Base-by-base conservation (phyloP, 2,329 filamentous ascomycete species). In the Calycina herbarum region DNA sequence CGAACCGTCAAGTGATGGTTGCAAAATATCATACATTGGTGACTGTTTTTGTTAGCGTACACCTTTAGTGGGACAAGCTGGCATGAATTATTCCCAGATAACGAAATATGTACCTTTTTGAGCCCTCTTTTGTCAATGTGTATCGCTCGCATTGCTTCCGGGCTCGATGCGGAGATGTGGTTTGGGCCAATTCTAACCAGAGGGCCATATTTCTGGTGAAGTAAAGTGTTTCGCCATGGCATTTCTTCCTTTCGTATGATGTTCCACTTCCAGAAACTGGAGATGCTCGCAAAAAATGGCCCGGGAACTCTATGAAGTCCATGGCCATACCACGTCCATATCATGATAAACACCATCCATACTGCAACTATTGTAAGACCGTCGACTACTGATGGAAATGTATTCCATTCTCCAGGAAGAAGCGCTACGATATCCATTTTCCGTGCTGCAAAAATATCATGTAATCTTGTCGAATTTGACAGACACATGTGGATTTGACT, bases 101-200 rank as follows among this genome's bases (percentile, higher is more conserved):
- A 20, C 3, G 13, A 54, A 3, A 3, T 20, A 56, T n/a, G 11
- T 56, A 61, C 10, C 67, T 72, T 64, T 64, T 56, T 63, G 31
- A 79, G 79, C 29, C 75, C 76, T 15, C 75, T 77, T 0, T 77
- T 75, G 4, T 76, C 72, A n/a, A 77, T 76, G 62, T 89, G 89
- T 48, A 88, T 88, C 76, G 87, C 83, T 72, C 85, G 87, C 62
- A 87, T 76, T 0, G 83, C 86, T 7, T 79, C 77, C 7, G 79
- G 77, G 1, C 85, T 86, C 0, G 84, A 81, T 65, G 88, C 87
- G 0, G 84, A 83, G 7, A 86, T 82, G 75, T 88, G 85, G 66
- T 82, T 80, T 0, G 85, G 86, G 0, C 79, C 81, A 48, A 88
- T 73, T 7, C 86, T 82, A 42, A 88, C 84, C 0, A 83, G 81